These are phyloP conservation scores for Hemileccinum rubropunctum DNA, from an alignment of 768 basidiomycete species.

Conservation along the genomic window DNA sequence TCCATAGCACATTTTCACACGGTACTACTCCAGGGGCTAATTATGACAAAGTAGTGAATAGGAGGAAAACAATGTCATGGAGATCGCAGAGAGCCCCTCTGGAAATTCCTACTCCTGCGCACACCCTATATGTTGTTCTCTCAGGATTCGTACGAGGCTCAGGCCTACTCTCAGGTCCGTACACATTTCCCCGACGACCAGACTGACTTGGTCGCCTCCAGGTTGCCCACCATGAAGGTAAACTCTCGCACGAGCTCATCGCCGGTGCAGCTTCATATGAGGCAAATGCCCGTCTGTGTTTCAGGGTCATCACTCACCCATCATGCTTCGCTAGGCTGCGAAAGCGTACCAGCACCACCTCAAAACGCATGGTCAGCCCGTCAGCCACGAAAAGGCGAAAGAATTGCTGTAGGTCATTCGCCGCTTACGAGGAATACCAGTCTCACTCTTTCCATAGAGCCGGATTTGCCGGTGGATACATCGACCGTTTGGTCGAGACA, in stretches of 20 bases:
- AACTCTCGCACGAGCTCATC: constrained; percentile 27
- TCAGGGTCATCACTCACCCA: neutral
- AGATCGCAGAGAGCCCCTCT: neutral
- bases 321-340: constrained; percentile 20
- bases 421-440: no score
- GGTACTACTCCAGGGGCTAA: neutral
- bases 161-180: constrained; percentile 19
- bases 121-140: constrained; percentile 19
- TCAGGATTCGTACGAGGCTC: constrained; percentile 23
- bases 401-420: constrained; percentile 22
- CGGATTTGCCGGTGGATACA: constrained; percentile 22
- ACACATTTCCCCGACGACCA: neutral
- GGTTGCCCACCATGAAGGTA: constrained; percentile 19
- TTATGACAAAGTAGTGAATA: neutral
- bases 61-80: neutral
- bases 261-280: constrained; percentile 30
- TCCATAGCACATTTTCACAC: constrained; percentile 8
- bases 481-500: constrained; percentile 26
- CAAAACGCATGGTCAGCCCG: constrained; percentile 16
- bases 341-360: constrained; percentile 29
- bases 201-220: constrained; percentile 5
- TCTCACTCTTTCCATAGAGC: constrained; percentile 16
- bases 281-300: neutral
- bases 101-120: neutral
- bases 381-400: constrained; percentile 21